Conservation (phyloP, 495 filamentous ascomycete species). For the Schizothecium vesticola region DNA sequence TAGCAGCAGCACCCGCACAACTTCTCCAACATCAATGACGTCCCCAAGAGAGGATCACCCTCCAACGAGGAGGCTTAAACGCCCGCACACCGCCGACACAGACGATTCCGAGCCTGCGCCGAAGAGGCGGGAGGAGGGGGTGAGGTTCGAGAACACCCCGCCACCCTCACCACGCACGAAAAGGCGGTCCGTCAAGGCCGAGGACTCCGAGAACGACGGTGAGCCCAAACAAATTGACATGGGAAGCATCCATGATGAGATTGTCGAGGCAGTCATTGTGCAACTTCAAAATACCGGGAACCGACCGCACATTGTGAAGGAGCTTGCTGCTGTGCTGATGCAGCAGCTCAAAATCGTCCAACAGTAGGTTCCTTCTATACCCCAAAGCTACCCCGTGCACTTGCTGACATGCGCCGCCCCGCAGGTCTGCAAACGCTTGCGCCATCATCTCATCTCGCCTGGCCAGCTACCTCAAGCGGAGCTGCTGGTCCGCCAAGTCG, state of each 20-base stretch:
- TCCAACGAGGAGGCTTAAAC: conserved; percentile 79
- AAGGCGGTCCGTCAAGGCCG: conserved; percentile 37
- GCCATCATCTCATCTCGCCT: conserved; percentile 92
- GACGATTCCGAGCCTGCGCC: conserved; percentile 44
- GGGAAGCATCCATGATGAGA: conserved; percentile 88
- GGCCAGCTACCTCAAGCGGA: conserved; percentile 79
- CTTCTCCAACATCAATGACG: conserved; percentile 51
- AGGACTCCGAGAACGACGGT: conserved; percentile 25
- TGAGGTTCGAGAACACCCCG: conserved; percentile 64
- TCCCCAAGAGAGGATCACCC: conserved; percentile 52
- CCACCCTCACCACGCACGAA: conserved; percentile 65
- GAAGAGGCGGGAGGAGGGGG: conserved; percentile 45
- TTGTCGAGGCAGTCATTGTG: conserved; percentile 85
- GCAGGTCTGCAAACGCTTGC: conserved; percentile 88
- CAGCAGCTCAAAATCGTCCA: conserved; percentile 75
- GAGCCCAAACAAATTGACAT: conserved; percentile 63
- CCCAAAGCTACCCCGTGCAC: background rate
- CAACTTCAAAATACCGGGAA: conserved; percentile 91
- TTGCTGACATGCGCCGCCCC: conserved; percentile 31
- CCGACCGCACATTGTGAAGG: conserved; percentile 88
- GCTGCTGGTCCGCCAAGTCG: conserved; percentile 68
- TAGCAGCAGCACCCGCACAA: conserved; percentile 30
- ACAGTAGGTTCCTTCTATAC: conserved; percentile 59
- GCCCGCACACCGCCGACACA: conserved; percentile 60
- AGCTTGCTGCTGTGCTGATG: conserved; percentile 77